A percentile compares a stretch with the other conserved stretches of the same genome.
Evolutionary conservation across 306 rosid genomes (phyloP).

Genomic region (Senna siamea): DNA sequence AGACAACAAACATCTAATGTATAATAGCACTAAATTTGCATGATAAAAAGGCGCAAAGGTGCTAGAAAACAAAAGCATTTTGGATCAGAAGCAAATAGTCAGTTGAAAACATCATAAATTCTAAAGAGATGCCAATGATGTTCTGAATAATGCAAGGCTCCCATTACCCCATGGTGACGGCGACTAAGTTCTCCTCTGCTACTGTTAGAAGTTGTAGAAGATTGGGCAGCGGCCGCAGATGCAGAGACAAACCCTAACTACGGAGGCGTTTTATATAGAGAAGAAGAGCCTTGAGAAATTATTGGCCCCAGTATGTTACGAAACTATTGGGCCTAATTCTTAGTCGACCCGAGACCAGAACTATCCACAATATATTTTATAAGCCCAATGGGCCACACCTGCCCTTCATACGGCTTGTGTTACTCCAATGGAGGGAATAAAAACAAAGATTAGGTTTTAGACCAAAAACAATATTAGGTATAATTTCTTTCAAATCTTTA

Average conservation of each 20-base stretch:
- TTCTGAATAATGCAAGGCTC: background rate
- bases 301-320: background rate
- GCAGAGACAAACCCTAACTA: constrained; percentile 40
- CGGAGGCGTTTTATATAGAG: constrained; percentile 11
- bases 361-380: background rate
- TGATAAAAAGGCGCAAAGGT: background rate
- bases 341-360: background rate
- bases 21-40: background rate
- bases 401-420: background rate
- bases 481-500: too few relatives aligned
- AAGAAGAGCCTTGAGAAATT: background rate
- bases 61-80: background rate
- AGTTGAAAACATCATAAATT: too few relatives aligned
- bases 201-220: background rate
- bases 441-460: too few relatives aligned
- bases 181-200: constrained; percentile 10
- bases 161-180: constrained; percentile 60
- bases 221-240: background rate
- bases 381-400: background rate
- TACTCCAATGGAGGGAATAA: too few relatives aligned
- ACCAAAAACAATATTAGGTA: too few relatives aligned
- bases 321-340: background rate
- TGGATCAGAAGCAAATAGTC: background rate
- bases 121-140: too few relatives aligned
- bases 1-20: background rate